These are phyloP conservation scores for Metschnikowia bowlesiae DNA, from an alignment of 805 yeast species.

Conservation along the genomic window DNA sequence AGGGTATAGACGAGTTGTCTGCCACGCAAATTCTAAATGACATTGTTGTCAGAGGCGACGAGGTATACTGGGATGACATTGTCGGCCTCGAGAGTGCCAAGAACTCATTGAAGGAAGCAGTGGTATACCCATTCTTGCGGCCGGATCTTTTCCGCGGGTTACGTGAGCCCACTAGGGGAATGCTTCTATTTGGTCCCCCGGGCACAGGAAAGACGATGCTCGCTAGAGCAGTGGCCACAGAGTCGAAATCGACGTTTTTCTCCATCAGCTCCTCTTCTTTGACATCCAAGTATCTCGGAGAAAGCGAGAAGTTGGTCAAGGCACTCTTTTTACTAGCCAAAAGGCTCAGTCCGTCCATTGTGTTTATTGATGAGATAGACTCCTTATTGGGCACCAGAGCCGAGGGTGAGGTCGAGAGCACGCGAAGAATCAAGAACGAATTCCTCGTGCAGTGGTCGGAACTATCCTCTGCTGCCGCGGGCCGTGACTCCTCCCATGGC, in stretches of 20 bases:
- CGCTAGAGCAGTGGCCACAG: slow-evolving; percentile 95
- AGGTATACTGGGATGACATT: slow-evolving; percentile 91
- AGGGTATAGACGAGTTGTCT: slow-evolving; percentile 74
- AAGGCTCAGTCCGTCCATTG: slow-evolving; percentile 85
- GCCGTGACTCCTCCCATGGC: slow-evolving; percentile 45
- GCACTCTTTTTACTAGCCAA: slow-evolving; percentile 83
- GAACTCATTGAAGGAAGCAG: slow-evolving; percentile 84
- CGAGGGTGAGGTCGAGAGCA: slow-evolving; percentile 79
- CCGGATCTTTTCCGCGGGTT: slow-evolving; percentile 90
- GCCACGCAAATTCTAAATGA: slow-evolving; percentile 85
- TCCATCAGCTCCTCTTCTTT: slow-evolving; percentile 86
- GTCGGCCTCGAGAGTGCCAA: slow-evolving; percentile 92
- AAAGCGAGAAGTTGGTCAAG: slow-evolving; percentile 87
- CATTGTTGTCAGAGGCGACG: slow-evolving; percentile 84
- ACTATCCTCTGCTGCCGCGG: slow-evolving; percentile 77
- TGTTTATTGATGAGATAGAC: slow-evolving; percentile 95
- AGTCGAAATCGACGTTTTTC: slow-evolving; percentile 88
- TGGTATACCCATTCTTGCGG: slow-evolving; percentile 89
- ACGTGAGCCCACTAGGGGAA: slow-evolving; percentile 94
- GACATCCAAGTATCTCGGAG: slow-evolving; percentile 85
- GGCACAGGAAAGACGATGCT: slow-evolving; percentile 99
- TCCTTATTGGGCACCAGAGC: slow-evolving; percentile 76
- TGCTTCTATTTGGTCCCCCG: slow-evolving; percentile 95
- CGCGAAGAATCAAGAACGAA: slow-evolving; percentile 87
- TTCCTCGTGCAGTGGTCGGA: slow-evolving; percentile 94